Conservation (phyloP, 2,329 filamentous ascomycete species). For the Pseudocercospora eumusae region DNA sequence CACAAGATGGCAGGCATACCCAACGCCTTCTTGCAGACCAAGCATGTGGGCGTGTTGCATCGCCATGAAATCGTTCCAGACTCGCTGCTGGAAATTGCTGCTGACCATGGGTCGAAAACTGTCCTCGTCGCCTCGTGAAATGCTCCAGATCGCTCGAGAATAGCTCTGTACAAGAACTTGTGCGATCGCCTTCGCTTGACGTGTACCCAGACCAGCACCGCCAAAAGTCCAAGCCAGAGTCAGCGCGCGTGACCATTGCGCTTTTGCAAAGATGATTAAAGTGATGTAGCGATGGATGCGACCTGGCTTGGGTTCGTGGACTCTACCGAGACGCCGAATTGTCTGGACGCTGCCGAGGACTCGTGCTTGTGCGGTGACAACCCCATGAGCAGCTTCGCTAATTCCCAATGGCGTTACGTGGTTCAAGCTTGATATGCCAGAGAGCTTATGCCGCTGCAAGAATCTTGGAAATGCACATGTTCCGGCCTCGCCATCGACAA, state of each 20-base stretch:
- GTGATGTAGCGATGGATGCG: constrained; percentile 3
- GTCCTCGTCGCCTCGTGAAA: neutral
- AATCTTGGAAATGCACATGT: neutral
- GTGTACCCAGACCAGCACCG: neutral
- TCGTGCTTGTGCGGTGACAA: neutral
- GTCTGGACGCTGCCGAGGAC: neutral
- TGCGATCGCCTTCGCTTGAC: neutral
- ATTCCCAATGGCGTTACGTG: constrained; percentile 9
- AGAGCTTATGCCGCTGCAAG: constrained; percentile 5
- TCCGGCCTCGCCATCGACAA: neutral
- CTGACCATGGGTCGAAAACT: constrained; percentile 1
- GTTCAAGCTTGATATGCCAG: constrained; percentile 1
- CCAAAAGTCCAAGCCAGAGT: constrained; percentile 3
- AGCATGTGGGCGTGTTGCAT: constrained; percentile 2
- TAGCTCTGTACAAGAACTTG: constrained; percentile 15
- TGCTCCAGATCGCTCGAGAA: neutral
- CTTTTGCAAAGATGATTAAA: neutral
- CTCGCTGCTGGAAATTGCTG: neutral
- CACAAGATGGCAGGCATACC: neutral
- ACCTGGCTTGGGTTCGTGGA: constrained; percentile 2
- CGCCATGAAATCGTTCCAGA: constrained; percentile 9
- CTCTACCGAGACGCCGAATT: neutral
- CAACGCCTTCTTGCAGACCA: constrained; percentile 4
- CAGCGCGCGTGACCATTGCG: neutral
- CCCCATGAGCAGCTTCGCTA: neutral